Evolutionary conservation across 2,329 filamentous ascomycete species (phyloP).

Genomic region (Chrysoporthe cubensis): DNA sequence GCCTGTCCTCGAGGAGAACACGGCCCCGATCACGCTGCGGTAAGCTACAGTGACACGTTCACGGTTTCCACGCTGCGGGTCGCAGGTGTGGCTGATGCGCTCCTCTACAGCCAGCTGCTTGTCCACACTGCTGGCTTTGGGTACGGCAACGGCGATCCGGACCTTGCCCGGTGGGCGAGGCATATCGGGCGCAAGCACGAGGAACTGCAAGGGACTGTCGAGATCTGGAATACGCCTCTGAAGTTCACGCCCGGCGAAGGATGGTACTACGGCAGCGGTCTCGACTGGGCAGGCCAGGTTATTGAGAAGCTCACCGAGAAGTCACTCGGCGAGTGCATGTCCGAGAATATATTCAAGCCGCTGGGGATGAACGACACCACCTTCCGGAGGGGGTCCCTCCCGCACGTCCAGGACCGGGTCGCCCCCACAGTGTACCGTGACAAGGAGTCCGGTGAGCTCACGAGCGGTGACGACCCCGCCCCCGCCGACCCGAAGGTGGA

Average conservation of each 20-base stretch:
- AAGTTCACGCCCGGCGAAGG: slow-evolving; percentile 49
- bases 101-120: slow-evolving; percentile 43
- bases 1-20: slow-evolving; percentile 44
- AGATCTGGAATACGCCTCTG: slow-evolving; percentile 47
- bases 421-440: slow-evolving; percentile 29
- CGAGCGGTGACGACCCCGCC: slow-evolving; percentile 20
- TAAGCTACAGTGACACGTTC: slow-evolving; percentile 26
- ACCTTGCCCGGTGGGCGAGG: slow-evolving; percentile 45
- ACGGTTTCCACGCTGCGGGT: neutral
- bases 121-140: slow-evolving; percentile 54
- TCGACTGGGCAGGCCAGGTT: slow-evolving; percentile 53
- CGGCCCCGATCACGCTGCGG: slow-evolving; percentile 44
- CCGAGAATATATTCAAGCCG: slow-evolving; percentile 41
- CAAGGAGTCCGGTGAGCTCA: slow-evolving; percentile 23
- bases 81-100: neutral
- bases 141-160: slow-evolving; percentile 47
- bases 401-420: slow-evolving; percentile 19
- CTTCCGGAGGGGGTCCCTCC: slow-evolving; percentile 36
- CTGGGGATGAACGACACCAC: slow-evolving; percentile 43
- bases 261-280: slow-evolving; percentile 52
- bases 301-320: slow-evolving; percentile 46
- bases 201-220: slow-evolving; percentile 40
- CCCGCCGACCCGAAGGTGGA: slow-evolving; percentile 42
- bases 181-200: slow-evolving; percentile 38
- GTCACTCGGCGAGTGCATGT: slow-evolving; percentile 44